phyloP scores from a whole-genome alignment of 2,329 filamentous ascomycete genomes.

The Trichoderma asperellum region DNA sequence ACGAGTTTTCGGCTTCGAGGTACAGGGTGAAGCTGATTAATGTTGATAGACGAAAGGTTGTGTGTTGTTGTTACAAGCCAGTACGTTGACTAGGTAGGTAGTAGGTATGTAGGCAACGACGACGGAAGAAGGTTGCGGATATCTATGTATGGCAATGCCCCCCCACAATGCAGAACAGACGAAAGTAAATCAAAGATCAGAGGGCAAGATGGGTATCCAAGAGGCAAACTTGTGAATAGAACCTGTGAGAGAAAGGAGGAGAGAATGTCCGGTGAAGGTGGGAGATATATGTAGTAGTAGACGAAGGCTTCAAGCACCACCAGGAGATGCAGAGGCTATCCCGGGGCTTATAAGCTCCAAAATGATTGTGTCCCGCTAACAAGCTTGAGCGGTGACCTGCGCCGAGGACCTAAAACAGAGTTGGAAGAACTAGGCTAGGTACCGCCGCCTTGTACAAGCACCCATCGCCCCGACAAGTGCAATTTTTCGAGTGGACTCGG shows the following conservation, averaged over 20 bases:
- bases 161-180: background rate
- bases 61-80: background rate
- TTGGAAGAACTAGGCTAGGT: constrained; percentile 16
- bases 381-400: constrained; percentile 44
- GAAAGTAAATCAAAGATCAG: background rate
- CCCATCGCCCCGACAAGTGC: constrained; percentile 31
- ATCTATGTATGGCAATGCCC: background rate
- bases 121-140: background rate
- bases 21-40: background rate
- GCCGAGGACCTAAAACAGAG: constrained; percentile 29
- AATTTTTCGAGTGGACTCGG: constrained; percentile 31
- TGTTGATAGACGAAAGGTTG: background rate
- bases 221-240: constrained; percentile 30
- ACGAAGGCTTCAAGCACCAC: constrained; percentile 7
- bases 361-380: constrained; percentile 33
- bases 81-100: background rate
- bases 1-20: background rate
- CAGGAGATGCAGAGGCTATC: constrained; percentile 14
- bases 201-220: background rate
- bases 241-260: constrained; percentile 34
- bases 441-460: constrained; percentile 23
- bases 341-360: constrained; percentile 23
- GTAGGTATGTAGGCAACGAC: background rate
- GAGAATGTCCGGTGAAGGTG: constrained; percentile 35
- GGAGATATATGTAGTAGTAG: constrained; percentile 41